Conservation (phyloP, 441 rosid genomes). For the Lepidium campestre region DNA sequence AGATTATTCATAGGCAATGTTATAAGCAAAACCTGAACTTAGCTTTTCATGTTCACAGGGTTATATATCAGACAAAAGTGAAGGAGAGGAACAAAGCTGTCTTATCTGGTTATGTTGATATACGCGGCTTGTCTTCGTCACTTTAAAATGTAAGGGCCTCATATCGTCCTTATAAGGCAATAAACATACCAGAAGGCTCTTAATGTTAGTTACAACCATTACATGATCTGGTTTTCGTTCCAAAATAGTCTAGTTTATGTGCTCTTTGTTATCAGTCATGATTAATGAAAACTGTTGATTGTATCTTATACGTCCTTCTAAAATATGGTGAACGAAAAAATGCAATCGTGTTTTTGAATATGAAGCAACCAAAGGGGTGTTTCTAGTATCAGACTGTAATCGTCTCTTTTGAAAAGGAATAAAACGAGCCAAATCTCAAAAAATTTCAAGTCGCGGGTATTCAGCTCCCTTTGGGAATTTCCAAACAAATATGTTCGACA, state of each 20-base stretch:
- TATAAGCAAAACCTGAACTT: background rate
- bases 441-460: background rate
- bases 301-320: background rate
- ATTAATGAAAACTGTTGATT: background rate
- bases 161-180: background rate
- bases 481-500: too few relatives aligned
- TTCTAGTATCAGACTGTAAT: background rate
- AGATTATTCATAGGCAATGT: background rate
- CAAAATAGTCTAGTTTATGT: background rate
- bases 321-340: background rate
- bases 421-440: background rate
- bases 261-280: background rate
- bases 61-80: conserved; percentile 57
- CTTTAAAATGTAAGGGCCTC: conserved; percentile 26
- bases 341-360: background rate
- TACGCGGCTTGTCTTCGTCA: conserved; percentile 46
- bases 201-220: background rate
- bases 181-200: background rate
- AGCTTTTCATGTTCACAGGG: conserved; percentile 41
- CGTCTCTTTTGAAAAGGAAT: background rate
- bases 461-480: background rate
- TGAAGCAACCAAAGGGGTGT: background rate
- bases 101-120: conserved; percentile 68
- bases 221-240: background rate
- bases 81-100: conserved; percentile 70